A percentile compares a stretch with the other conserved stretches of the same genome.
phyloP scores from a whole-genome alignment of 2,329 filamentous ascomycete species.

The Sporothrix globosa region DNA sequence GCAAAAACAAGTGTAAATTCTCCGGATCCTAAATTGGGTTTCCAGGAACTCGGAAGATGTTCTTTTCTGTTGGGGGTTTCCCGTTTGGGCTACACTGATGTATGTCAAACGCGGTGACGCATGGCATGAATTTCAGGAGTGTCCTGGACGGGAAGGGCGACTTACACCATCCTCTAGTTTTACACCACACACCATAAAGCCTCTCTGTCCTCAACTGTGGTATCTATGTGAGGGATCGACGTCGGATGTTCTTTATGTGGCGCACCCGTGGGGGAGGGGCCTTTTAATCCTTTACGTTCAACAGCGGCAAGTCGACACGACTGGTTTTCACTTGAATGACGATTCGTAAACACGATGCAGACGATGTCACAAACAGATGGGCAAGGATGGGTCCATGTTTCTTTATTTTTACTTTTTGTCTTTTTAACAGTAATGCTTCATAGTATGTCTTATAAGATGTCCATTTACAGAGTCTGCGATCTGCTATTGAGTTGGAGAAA shows the following conservation, averaged over 20 bases:
- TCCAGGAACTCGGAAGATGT: conserved; percentile 25
- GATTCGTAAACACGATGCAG: not conserved
- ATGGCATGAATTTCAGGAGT: conserved; percentile 22
- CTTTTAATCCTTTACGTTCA: not conserved
- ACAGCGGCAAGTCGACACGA: not conserved
- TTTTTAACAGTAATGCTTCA: not conserved
- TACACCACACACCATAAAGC: not conserved
- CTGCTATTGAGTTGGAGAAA: not conserved
- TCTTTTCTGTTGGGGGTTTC: not conserved
- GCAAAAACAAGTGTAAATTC: not conserved
- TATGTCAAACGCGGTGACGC: conserved; percentile 4
- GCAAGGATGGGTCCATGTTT: conserved; percentile 12
- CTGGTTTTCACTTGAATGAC: not conserved
- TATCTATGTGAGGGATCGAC: conserved; percentile 20
- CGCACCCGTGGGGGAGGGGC: conserved; percentile 2
- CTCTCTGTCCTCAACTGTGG: not conserved
- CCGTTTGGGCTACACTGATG: not conserved
- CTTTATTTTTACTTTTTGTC: not conserved
- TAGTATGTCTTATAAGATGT: not conserved
- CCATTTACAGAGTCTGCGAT: not conserved
- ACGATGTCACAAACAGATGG: conserved; percentile 20
- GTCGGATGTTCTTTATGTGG: not conserved
- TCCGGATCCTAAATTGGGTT: conserved; percentile 10
- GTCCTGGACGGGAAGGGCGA: not conserved
- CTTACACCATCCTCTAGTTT: not conserved